Percentiles rank a stretch among this genome's conserved stretches.
Evolutionary conservation across 148 eudicot species (phyloP).

Genomic region (Camellia japonica): DNA sequence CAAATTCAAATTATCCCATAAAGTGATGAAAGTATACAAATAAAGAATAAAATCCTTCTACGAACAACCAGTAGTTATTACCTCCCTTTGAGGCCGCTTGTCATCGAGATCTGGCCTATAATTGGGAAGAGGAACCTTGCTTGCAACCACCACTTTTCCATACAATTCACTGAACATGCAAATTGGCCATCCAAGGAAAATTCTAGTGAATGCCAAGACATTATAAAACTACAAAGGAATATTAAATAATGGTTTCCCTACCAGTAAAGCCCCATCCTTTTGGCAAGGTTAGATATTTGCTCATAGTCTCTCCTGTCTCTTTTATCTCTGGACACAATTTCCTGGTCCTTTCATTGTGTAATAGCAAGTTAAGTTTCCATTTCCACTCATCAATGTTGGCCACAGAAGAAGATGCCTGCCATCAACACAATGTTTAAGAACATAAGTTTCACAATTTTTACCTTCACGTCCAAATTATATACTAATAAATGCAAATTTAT

Average conservation of each 20-base stretch:
- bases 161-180: slow-evolving; percentile 58
- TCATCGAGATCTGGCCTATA: slow-evolving; percentile 98
- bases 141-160: slow-evolving; percentile 92
- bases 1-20: slow-evolving; percentile 9
- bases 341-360: slow-evolving; percentile 77
- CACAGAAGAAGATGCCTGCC: slow-evolving; percentile 89
- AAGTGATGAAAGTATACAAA: slow-evolving; percentile 8
- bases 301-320: slow-evolving; percentile 88
- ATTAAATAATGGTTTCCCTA: slow-evolving; percentile 27
- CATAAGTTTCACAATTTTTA: background rate
- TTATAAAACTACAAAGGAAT: slow-evolving; percentile 7
- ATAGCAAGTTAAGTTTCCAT: slow-evolving; percentile 92
- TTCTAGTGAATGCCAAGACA: background rate
- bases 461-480: background rate
- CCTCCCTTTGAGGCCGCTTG: slow-evolving; percentile 99
- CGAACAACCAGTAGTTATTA: slow-evolving; percentile 23
- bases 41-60: background rate
- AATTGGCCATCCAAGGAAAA: background rate
- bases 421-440: slow-evolving; percentile 17
- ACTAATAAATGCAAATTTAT: background rate
- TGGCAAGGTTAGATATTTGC: slow-evolving; percentile 91
- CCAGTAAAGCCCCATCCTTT: slow-evolving; percentile 94
- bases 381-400: slow-evolving; percentile 98
- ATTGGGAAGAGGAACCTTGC: slow-evolving; percentile 97
- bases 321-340: slow-evolving; percentile 86